A percentile compares a stretch with the other conserved stretches of the same genome.
These are phyloP conservation scores for Eucalyptus victrix DNA, from an alignment of 345 rosid species.

Conservation along the genomic window DNA sequence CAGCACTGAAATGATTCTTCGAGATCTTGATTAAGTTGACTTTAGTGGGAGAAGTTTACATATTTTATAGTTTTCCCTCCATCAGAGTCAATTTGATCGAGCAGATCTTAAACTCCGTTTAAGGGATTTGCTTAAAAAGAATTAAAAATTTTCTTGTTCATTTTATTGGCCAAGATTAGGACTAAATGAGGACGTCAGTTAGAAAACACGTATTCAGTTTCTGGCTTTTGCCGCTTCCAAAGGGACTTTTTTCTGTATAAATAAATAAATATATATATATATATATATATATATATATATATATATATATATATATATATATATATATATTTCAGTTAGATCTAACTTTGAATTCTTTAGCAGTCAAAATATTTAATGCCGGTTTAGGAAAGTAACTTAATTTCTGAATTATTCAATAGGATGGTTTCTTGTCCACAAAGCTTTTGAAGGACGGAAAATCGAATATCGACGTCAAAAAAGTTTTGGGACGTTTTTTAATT, in stretches of 20 bases:
- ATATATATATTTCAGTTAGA: neutral
- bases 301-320: no score
- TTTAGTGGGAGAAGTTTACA: neutral
- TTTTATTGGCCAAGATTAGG: neutral
- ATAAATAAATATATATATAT: no score
- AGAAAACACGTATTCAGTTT: neutral
- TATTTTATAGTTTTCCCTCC: neutral
- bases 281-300: no score
- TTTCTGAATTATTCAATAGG: neutral
- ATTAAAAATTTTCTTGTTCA: no score
- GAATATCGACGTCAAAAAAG: no score
- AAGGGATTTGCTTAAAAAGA: neutral
- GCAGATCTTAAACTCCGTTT: neutral
- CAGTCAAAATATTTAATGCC: neutral
- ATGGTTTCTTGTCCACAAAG: neutral
- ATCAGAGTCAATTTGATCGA: neutral
- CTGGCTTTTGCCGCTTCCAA: neutral
- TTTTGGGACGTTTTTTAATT: no score
- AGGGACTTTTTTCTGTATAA: neutral
- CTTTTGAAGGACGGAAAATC: neutral
- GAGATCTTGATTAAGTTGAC: neutral
- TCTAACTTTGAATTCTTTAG: neutral
- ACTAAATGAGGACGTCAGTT: neutral
- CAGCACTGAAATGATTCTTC: neutral
- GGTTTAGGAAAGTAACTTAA: neutral